Evolutionary conservation across 2,329 filamentous ascomycete species (phyloP).

Genomic region (Fusarium pininemorale): DNA sequence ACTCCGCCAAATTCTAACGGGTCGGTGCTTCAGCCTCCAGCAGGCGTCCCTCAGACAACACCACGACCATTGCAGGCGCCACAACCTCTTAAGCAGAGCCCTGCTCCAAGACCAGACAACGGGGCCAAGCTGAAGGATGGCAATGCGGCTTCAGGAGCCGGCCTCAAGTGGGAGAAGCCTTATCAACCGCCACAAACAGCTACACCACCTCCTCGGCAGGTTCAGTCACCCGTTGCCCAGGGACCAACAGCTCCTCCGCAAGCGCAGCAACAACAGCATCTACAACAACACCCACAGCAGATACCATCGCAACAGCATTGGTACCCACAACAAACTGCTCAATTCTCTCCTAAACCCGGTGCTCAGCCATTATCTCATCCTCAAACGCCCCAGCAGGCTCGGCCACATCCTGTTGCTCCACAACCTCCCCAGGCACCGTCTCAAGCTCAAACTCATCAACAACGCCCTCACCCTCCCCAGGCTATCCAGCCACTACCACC

Average conservation of each 20-base stretch:
- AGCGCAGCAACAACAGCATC: conserved; percentile 33
- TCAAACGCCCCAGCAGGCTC: conserved; percentile 35
- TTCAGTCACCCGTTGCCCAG: conserved; percentile 38
- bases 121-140: conserved; percentile 45
- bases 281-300: conserved; percentile 25
- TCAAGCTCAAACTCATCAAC: conserved; percentile 26
- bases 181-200: conserved; percentile 48
- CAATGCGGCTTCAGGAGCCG: conserved; percentile 34
- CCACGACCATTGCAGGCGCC: conserved; percentile 46
- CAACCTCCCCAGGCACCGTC: conserved; percentile 34
- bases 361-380: conserved; percentile 36
- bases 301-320: conserved; percentile 31
- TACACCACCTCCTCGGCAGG: conserved; percentile 39
- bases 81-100: conserved; percentile 45
- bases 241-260: conserved; percentile 31
- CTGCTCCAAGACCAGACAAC: conserved; percentile 49
- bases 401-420: conserved; percentile 30
- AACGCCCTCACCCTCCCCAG: conserved; percentile 27
- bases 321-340: conserved; percentile 34
- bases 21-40: conserved; percentile 51
- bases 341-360: conserved; percentile 33
- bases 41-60: conserved; percentile 45
- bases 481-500: conserved; percentile 14
- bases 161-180: conserved; percentile 54
- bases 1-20: conserved; percentile 44